Conservation (phyloP, 805 yeast genomes). For the Myxozyma vanderwaltii region DNA sequence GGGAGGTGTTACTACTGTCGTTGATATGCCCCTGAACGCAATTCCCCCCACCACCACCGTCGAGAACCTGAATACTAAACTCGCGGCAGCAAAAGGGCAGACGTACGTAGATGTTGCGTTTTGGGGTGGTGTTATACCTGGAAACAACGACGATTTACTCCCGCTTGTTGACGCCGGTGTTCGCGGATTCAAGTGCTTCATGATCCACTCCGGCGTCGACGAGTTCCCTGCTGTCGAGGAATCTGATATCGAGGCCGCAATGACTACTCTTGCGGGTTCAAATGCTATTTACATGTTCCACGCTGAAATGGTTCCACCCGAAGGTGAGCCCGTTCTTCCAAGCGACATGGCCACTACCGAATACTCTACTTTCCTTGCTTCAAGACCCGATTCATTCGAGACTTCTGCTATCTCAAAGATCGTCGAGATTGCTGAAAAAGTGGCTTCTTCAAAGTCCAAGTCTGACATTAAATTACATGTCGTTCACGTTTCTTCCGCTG, state of each 20-base stretch:
- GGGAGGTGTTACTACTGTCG: slow-evolving; percentile 94
- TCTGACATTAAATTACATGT: slow-evolving; percentile 60
- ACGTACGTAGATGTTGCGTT: slow-evolving; percentile 93
- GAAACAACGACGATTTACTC: slow-evolving; percentile 63
- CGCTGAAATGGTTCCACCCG: slow-evolving; percentile 78
- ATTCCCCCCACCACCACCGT: slow-evolving; percentile 93
- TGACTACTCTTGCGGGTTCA: slow-evolving; percentile 60
- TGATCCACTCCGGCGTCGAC: slow-evolving; percentile 94
- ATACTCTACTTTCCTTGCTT: slow-evolving; percentile 73
- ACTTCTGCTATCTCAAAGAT: slow-evolving; percentile 78
- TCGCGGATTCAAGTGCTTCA: slow-evolving; percentile 88
- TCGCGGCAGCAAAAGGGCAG: slow-evolving; percentile 76
- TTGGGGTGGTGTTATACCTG: slow-evolving; percentile 95
- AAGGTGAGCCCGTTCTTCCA: slow-evolving; percentile 29
- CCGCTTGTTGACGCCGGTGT: slow-evolving; percentile 86
- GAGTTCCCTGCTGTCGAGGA: slow-evolving; percentile 85
- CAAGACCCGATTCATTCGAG: slow-evolving; percentile 88
- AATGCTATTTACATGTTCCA: slow-evolving; percentile 85
- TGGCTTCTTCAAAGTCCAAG: slow-evolving; percentile 37
- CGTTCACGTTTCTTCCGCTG: slow-evolving; percentile 85
- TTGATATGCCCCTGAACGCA: slow-evolving; percentile 96
- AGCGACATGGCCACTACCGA: slow-evolving; percentile 38
- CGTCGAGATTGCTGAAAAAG: slow-evolving; percentile 58
- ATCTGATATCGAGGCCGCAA: slow-evolving; percentile 64
- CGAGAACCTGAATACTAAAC: slow-evolving; percentile 69